These are phyloP conservation scores for Boehmeria nivea DNA, from an alignment of 306 rosid species.

Conservation along the genomic window DNA sequence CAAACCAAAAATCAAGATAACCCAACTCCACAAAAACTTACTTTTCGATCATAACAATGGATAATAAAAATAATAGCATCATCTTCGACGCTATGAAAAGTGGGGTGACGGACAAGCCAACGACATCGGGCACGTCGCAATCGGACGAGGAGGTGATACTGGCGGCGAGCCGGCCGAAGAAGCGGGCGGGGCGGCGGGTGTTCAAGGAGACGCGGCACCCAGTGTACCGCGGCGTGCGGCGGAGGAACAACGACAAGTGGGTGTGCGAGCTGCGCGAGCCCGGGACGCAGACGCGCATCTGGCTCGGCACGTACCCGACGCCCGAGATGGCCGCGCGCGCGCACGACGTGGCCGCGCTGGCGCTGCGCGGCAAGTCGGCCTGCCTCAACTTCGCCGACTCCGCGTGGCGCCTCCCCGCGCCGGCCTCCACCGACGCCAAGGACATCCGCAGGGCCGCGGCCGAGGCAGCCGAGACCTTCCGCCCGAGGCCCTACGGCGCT, in stretches of 20 bases:
- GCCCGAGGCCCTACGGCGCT: slow-evolving; percentile 17
- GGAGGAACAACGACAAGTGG: slow-evolving; percentile 73
- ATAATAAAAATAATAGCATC: too few species aligned
- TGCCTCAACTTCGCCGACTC: slow-evolving; percentile 87
- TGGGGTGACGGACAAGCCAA: too few species aligned
- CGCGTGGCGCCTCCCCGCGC: slow-evolving; percentile 35
- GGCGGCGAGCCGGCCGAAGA: slow-evolving; percentile 61
- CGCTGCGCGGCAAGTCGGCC: slow-evolving; percentile 46
- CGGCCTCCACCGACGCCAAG: slow-evolving; percentile 35
- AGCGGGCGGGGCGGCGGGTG: slow-evolving; percentile 51
- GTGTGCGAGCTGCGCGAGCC: slow-evolving; percentile 85
- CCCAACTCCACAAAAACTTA: not conserved
- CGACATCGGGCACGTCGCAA: not conserved
- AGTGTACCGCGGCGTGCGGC: slow-evolving; percentile 61
- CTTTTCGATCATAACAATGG: not conserved
- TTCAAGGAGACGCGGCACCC: slow-evolving; percentile 89
- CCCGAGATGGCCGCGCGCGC: slow-evolving; percentile 92
- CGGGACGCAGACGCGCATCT: slow-evolving; percentile 44
- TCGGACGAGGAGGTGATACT: slow-evolving; percentile 48
- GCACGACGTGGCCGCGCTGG: slow-evolving; percentile 73
- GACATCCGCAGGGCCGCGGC: slow-evolving; percentile 55
- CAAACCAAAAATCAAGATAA: not conserved
- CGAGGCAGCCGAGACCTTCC: slow-evolving; percentile 47
- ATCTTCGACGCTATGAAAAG: too few species aligned
- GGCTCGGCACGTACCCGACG: slow-evolving; percentile 80